Evolutionary conservation across 2,329 filamentous ascomycete genomes (phyloP).

Genomic region (Nothopassalora personata): DNA sequence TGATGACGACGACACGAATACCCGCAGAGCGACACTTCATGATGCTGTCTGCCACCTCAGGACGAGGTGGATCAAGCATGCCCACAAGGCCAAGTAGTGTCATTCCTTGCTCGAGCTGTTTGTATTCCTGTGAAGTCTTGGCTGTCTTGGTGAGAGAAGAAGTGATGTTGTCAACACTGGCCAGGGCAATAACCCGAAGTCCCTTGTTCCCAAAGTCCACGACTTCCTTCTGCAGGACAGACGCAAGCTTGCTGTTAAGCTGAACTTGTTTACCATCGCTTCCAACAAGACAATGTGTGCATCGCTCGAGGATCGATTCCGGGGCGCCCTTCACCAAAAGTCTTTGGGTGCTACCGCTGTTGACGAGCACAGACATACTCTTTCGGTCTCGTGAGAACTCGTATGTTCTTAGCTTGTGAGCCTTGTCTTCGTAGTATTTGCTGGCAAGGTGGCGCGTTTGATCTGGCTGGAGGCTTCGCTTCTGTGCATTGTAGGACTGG

Average conservation of each 20-base stretch:
- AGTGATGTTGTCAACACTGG: conserved; percentile 71
- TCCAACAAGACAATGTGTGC: conserved; percentile 74
- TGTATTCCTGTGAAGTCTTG: conserved; percentile 77
- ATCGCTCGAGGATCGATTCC: conserved; percentile 89
- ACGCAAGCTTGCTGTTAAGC: conserved; percentile 63
- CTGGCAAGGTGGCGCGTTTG: conserved; percentile 76
- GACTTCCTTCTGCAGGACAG: conserved; percentile 71
- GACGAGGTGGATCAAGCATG: conserved; percentile 94
- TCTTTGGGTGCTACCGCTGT: conserved; percentile 63
- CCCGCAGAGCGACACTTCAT: conserved; percentile 85
- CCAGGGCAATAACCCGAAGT: conserved; percentile 89
- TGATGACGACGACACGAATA: conserved; percentile 96
- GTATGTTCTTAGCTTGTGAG: conserved; percentile 75
- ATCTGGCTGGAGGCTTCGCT: conserved; percentile 44
- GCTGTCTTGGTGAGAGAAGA: conserved; percentile 63
- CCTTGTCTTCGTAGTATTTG: conserved; percentile 72
- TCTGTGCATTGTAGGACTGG: conserved; percentile 50
- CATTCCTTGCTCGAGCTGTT: conserved; percentile 84
- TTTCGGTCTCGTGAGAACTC: conserved; percentile 97
- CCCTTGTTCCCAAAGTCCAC: conserved; percentile 87
- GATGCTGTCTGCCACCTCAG: conserved; percentile 83
- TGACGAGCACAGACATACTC: conserved; percentile 95
- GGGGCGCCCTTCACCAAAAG: conserved; percentile 95
- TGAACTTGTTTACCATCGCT: conserved; percentile 70
- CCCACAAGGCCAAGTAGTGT: conserved; percentile 89